Evolutionary conservation across 78 protist genomes (phyloP), one percentile per base, ranked within the genome.

Genomic region (Cyanophora paradoxa): DNA sequence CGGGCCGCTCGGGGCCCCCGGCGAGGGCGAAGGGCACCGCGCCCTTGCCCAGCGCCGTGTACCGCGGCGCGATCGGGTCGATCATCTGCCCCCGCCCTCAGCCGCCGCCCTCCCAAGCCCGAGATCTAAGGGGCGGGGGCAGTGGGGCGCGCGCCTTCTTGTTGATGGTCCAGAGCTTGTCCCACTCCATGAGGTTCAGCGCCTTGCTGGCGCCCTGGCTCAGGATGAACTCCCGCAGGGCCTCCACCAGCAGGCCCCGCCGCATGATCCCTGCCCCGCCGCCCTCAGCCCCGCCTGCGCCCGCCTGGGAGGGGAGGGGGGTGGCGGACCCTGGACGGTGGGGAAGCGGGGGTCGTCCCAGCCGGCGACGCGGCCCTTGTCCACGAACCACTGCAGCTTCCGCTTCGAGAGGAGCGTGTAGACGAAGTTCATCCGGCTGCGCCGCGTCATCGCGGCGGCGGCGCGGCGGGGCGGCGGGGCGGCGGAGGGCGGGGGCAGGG

Each of bases 281-380:
- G n/a, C n/a, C n/a, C n/a, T n/a, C n/a, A n/a, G n/a, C n/a, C n/a
- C n/a, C n/a, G 85, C 74, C 8, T 7, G 61, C 7, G 61, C 39
- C 33, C 16, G 3, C 24, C 6, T 2, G 11, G 1, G 37, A 4
- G 42, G 28, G 11, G 3, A 39, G 8, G 63, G 59, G 41, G 37
- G 33, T 2, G 2, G 40, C n/a, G n/a, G n/a, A n/a, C 97, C 99
- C 34, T 72, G 92, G 22, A 96, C 84, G 31, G 99, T 97, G 30
- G 99, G 99, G 77, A 97, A 88, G 26, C 99, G 79, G 46, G 99
- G 98, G 66, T 96, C 99, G 46, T 81, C 56, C 99, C 99, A 97
- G 36, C 98, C 98, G 26, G 34, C 78, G 28, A 88, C 99, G 46
- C 68, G 79, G 66, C 28, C 93, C 78, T 20, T 48, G 17, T 48